Evolutionary conservation across 73 alveolate species (phyloP), one percentile per base, ranked within the genome.

Genomic region (Paramecium octaurelia): DNA sequence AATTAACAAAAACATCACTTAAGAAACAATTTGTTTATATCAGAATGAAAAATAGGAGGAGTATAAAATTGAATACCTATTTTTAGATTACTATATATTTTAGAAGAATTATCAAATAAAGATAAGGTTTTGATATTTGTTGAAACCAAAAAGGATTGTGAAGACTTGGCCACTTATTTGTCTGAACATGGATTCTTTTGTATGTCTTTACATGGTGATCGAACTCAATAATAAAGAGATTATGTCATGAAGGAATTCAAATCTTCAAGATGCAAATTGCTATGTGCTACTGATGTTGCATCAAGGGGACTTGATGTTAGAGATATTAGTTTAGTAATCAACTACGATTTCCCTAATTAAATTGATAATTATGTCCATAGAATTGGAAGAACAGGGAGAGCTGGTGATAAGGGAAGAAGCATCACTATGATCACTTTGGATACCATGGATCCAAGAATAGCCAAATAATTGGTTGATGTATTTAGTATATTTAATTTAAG

Each of bases 301-400:
- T 92, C 97, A 21, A 94, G 99, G 71, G 99, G 99, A 10, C 88
- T 98, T 12, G 99, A 97, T 93, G 97, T 97, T 18, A 95, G 96
- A 34, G 97, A 96, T 68, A 95, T 97, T 43, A 94, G 85, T 60
- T 92, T 83, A 54, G 98, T 97, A 20, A 96, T 97, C 80, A 97
- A 97, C 93, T 97, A 95, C 92, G 99, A 97, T 84, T 88, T 97
- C 95, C 99, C 99, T 14, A 93, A 92, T 85, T 97, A 95, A 86
- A 95, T 95, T 20, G 98, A 97, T 92, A 98, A 96, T 84, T 97
- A 97, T 94, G 95, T 97, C 27, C 99, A 97, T 85, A 93, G 99
- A 83, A 97, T 97, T 11, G 99, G 99, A 10, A 96, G 99, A 88
- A 97, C 99, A 0, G 99, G 98, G 0, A 88, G 99, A 88, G 99